Conservation (phyloP, 2,329 filamentous ascomycete genomes). For the Aureobasidium sp. region DNA sequence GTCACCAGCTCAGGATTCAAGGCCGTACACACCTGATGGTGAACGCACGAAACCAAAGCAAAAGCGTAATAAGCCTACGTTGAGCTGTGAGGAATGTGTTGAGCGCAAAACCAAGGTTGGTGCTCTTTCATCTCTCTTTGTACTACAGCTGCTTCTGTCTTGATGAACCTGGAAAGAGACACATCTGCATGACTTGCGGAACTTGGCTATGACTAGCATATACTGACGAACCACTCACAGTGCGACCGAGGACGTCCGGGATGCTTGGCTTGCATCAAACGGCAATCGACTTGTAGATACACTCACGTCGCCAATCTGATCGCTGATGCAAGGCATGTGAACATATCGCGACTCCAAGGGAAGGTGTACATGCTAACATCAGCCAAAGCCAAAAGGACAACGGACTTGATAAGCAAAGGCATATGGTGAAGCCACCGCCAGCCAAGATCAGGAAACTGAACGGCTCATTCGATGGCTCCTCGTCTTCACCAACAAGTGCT, state of each 20-base stretch:
- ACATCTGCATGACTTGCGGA: neutral
- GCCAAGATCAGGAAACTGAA: slow-evolving; percentile 27
- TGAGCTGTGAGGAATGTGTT: slow-evolving; percentile 72
- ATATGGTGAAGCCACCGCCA: slow-evolving; percentile 28
- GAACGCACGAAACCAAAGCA: slow-evolving; percentile 45
- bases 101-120: slow-evolving; percentile 72
- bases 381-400: neutral
- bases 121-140: neutral
- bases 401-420: slow-evolving; percentile 4
- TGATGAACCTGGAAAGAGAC: neutral
- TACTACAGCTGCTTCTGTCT: neutral
- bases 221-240: slow-evolving; percentile 32
- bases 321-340: slow-evolving; percentile 50
- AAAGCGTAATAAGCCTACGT: slow-evolving; percentile 74
- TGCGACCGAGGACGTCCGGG: slow-evolving; percentile 64
- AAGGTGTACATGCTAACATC: neutral
- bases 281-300: slow-evolving; percentile 68
- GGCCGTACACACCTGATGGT: slow-evolving; percentile 4
- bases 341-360: neutral
- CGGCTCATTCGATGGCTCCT: slow-evolving; percentile 9
- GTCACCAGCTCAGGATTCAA: neutral
- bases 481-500: slow-evolving; percentile 1
- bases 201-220: slow-evolving; percentile 4
- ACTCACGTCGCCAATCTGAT: slow-evolving; percentile 68
- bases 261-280: slow-evolving; percentile 56